Base-by-base conservation (phyloP, 2,329 filamentous ascomycete species). In the Podosphaera leucotricha region DNA sequence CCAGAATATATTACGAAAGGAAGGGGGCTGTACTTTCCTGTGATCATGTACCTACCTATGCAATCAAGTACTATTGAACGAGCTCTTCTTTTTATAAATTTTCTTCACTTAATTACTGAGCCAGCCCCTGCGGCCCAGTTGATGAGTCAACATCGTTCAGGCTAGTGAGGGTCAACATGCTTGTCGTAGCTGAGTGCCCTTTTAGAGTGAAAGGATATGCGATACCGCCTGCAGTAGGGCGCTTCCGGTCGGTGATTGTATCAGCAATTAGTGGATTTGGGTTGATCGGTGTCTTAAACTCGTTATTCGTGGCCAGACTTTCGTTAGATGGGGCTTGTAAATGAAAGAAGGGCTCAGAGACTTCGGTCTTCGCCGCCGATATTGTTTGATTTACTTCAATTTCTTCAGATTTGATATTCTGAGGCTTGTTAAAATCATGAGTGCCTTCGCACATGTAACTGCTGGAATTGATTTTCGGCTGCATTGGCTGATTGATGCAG, bases 171-270 rank as follows among this genome's bases (percentile, higher is more conserved):
- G 79, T 83, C 43, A 77, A 61, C 68, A 79, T 82, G 60, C 77
- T 83, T 0, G 76, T 76, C 16, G 73, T 79, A 2, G 56, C 55
- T 20, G 57, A 52, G 18, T 78, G 68, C 50, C 69, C 70, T 43
- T 69, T 68, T 13, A 86, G 58, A 46, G 71, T 79, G 54, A 86
- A 86, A 0, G 80, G 80, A 51, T 82, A 69, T 0, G 80, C 78
- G 21, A 84, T 71, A 0, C 78, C 76, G 18, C 72, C 73, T 5
- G 80, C 65, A 39, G 74, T 75, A 0, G 79, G 76, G 2, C 80
- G 64, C 54, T 77, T 79, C 4, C 71, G 71, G 48, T 66, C 59
- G 38, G 68, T 53, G 54, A 64, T 7, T 1, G 15, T 19, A n/a
- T 61, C 2, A 64, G 66, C 24, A 33, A 11, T 11, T 3, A 13